Percentiles rank a stretch among this genome's conserved stretches.
Evolutionary conservation across 345 rosid species (phyloP).

Genomic region (Noccaea bulbosa): DNA sequence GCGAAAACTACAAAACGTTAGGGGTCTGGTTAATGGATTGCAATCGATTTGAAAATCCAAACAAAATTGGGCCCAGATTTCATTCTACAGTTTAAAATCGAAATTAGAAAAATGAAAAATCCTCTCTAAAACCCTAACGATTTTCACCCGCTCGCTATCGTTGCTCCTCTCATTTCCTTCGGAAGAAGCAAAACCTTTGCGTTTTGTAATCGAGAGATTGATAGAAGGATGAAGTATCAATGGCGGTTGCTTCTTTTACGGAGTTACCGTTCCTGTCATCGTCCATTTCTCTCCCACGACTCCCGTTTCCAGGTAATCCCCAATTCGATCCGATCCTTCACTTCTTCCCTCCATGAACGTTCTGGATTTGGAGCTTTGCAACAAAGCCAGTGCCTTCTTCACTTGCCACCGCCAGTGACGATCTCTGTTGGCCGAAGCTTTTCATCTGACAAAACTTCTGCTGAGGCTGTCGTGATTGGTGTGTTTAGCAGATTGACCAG

Average conservation of each 20-base stretch:
- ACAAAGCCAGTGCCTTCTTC: conserved; percentile 5
- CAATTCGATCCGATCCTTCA: conserved; percentile 35
- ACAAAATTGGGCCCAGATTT: neutral
- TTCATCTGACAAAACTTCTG: conserved; percentile 53
- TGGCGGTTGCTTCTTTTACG: conserved; percentile 42
- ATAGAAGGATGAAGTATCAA: conserved; percentile 20
- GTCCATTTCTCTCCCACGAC: conserved; percentile 28
- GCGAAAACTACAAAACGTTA: neutral
- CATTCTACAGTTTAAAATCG: neutral
- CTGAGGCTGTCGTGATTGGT: conserved; percentile 45
- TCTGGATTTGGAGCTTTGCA: conserved; percentile 18
- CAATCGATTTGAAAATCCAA: no score
- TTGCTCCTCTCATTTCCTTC: conserved; percentile 5
- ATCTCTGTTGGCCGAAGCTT: conserved; percentile 41
- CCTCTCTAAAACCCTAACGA: conserved; percentile 25
- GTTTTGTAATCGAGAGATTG: neutral
- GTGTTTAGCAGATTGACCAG: conserved; percentile 52
- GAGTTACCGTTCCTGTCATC: conserved; percentile 43
- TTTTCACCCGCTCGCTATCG: neutral
- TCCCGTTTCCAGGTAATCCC: conserved; percentile 50
- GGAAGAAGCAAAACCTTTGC: neutral
- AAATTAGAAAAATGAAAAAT: neutral
- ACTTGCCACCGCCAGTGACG: neutral
- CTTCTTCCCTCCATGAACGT: conserved; percentile 41
- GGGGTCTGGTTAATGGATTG: neutral